Evolutionary conservation across 495 filamentous ascomycete genomes (phyloP).

Genomic region (Neurospora africana): DNA sequence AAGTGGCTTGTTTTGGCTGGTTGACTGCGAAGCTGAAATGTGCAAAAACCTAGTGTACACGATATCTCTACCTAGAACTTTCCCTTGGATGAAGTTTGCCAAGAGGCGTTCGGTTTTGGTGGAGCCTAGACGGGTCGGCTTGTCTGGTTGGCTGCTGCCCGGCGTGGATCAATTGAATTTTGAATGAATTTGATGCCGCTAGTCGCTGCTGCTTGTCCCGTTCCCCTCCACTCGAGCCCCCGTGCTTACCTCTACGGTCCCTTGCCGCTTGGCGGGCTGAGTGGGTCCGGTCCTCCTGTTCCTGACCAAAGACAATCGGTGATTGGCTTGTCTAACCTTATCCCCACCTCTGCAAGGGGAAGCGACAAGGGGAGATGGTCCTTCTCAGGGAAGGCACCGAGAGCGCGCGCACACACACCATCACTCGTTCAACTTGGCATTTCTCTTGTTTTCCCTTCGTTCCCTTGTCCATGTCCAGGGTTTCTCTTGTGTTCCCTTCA

Average conservation of each 20-base stretch:
- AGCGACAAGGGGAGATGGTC: neutral
- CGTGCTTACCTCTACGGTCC: neutral
- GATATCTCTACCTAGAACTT: no score
- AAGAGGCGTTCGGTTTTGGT: neutral
- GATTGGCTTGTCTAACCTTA: neutral
- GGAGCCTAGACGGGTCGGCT: neutral
- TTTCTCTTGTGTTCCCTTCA: neutral
- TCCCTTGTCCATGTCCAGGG: neutral
- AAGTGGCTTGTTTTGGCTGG: neutral
- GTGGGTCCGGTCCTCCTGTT: neutral
- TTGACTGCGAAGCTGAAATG: neutral
- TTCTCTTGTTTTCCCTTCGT: neutral
- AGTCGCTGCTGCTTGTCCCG: neutral
- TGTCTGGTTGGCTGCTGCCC: neutral
- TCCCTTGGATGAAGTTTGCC: neutral
- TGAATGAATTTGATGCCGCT: neutral
- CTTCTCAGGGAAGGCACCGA: neutral
- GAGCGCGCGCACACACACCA: neutral
- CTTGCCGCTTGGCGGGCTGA: neutral
- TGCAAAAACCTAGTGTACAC: neutral
- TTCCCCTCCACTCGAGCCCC: neutral
- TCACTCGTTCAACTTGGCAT: neutral
- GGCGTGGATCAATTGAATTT: neutral
- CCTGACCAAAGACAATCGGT: neutral
- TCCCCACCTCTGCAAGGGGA: neutral